Percentiles rank a stretch among this genome's conserved stretches.
Conservation (phyloP, 2,329 filamentous ascomycete species). For the Claviceps pusilla region DNA sequence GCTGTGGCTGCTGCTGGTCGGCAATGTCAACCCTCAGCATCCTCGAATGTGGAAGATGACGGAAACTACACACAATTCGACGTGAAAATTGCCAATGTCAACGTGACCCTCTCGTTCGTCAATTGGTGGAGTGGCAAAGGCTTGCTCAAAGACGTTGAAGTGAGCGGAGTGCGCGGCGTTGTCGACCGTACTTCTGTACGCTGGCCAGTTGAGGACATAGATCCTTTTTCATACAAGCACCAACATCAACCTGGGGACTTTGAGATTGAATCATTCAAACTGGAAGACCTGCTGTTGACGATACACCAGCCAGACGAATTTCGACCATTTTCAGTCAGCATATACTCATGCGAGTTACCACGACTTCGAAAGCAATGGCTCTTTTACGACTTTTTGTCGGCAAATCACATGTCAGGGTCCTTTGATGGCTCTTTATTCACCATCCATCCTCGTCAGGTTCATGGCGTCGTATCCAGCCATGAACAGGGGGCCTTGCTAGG, state of each 20-base stretch:
- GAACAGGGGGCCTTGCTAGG: constrained; percentile 39
- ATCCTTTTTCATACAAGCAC: constrained; percentile 77
- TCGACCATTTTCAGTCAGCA: constrained; percentile 87
- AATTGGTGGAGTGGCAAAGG: constrained; percentile 99
- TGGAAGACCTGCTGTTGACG: constrained; percentile 84
- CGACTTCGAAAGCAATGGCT: constrained; percentile 90
- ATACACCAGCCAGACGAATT: constrained; percentile 82
- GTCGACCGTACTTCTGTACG: constrained; percentile 75
- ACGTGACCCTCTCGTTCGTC: constrained; percentile 90
- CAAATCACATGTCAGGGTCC: constrained; percentile 89
- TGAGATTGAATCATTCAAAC: constrained; percentile 90
- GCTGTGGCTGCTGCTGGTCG: constrained; percentile 67
- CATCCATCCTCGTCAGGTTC: constrained; percentile 84
- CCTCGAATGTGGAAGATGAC: constrained; percentile 47
- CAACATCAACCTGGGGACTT: constrained; percentile 86
- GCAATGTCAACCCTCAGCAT: constrained; percentile 24
- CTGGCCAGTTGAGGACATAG: constrained; percentile 48
- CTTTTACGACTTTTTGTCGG: constrained; percentile 92
- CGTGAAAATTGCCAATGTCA: constrained; percentile 83
- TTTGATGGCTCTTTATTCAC: constrained; percentile 94
- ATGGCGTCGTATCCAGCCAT: constrained; percentile 53
- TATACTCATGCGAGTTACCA: constrained; percentile 88
- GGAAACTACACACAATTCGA: constrained; percentile 98
- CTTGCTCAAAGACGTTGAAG: constrained; percentile 76
- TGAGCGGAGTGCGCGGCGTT: constrained; percentile 84